Evolutionary conservation across 129 eudicot genomes (phyloP).

Genomic region (Pseudognaphalium luteoalbum): DNA sequence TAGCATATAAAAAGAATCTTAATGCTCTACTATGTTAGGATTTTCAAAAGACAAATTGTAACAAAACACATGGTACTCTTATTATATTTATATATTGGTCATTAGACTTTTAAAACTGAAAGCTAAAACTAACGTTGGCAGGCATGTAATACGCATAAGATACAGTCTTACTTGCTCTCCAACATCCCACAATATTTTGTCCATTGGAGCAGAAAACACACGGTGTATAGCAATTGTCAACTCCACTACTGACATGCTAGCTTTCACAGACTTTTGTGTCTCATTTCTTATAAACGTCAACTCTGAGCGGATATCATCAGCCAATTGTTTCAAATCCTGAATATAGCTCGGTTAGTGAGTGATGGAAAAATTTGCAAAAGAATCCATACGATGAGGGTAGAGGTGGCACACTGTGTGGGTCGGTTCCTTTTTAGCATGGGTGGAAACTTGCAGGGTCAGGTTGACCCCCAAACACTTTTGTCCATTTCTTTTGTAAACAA

Average conservation of each 20-base stretch:
- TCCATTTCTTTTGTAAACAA: not conserved
- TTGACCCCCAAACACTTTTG: no score
- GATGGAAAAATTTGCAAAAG: slow-evolving; percentile 10
- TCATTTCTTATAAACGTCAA: slow-evolving; percentile 56
- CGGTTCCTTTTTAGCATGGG: not conserved
- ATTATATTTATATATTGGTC: not conserved
- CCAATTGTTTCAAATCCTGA: slow-evolving; percentile 81
- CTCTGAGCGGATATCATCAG: slow-evolving; percentile 85
- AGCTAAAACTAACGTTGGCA: not conserved
- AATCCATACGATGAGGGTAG: not conserved
- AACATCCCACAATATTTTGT: slow-evolving; percentile 90
- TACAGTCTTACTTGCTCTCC: slow-evolving; percentile 69
- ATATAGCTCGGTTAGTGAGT: slow-evolving; percentile 20
- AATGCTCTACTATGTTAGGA: not conserved
- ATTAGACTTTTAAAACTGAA: not conserved
- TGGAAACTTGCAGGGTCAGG: not conserved
- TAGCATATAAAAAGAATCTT: not conserved
- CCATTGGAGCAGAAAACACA: slow-evolving; percentile 85
- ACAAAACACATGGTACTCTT: not conserved
- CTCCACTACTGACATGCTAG: slow-evolving; percentile 79
- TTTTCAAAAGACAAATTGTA: not conserved
- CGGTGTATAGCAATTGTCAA: slow-evolving; percentile 89
- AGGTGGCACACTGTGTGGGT: not conserved
- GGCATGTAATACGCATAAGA: slow-evolving; percentile 1
- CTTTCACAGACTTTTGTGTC: slow-evolving; percentile 48